Conservation (phyloP, 345 rosid species). For the Erodium maritimum region DNA sequence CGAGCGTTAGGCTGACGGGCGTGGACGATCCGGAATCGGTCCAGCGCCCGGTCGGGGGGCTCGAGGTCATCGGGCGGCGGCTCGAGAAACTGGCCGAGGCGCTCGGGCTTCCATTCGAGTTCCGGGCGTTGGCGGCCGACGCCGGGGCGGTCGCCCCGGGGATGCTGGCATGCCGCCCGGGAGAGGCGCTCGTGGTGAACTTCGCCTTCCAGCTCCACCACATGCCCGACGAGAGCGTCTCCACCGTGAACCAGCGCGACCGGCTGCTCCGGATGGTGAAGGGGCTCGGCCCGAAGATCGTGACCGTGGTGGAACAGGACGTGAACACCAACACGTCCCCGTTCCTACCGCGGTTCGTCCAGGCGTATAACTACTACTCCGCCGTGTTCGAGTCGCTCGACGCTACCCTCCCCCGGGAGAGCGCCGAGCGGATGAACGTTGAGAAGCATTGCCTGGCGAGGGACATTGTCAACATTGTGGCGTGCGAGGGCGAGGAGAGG, state of each 20-base stretch:
- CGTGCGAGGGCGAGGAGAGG: slow-evolving; percentile 95
- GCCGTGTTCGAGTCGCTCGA: slow-evolving; percentile 89
- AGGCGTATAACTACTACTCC: slow-evolving; percentile 80
- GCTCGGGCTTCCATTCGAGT: slow-evolving; percentile 54
- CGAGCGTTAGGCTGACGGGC: slow-evolving; percentile 69
- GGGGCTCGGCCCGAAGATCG: slow-evolving; percentile 80
- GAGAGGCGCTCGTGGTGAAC: slow-evolving; percentile 76
- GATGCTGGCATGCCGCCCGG: slow-evolving; percentile 44
- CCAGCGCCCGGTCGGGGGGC: slow-evolving; percentile 73
- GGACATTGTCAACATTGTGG: slow-evolving; percentile 84
- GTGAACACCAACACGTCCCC: slow-evolving; percentile 92
- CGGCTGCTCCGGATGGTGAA: slow-evolving; percentile 85
- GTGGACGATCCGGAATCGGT: slow-evolving; percentile 95
- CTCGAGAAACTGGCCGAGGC: slow-evolving; percentile 69
- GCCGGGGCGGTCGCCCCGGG: slow-evolving; percentile 62
- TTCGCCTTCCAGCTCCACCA: slow-evolving; percentile 98
- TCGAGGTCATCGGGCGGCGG: slow-evolving; percentile 61
- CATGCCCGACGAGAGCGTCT: slow-evolving; percentile 99
- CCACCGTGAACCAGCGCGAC: slow-evolving; percentile 79
- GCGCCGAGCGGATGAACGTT: slow-evolving; percentile 92
- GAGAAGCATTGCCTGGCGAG: slow-evolving; percentile 92
- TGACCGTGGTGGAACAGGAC: slow-evolving; percentile 89
- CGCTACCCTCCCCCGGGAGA: slow-evolving; percentile 77
- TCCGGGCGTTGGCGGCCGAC: slow-evolving; percentile 59
- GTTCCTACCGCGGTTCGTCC: slow-evolving; percentile 62